Evolutionary conservation across 2,329 filamentous ascomycete species (phyloP).

Genomic region (Fusarium sulawesiense): DNA sequence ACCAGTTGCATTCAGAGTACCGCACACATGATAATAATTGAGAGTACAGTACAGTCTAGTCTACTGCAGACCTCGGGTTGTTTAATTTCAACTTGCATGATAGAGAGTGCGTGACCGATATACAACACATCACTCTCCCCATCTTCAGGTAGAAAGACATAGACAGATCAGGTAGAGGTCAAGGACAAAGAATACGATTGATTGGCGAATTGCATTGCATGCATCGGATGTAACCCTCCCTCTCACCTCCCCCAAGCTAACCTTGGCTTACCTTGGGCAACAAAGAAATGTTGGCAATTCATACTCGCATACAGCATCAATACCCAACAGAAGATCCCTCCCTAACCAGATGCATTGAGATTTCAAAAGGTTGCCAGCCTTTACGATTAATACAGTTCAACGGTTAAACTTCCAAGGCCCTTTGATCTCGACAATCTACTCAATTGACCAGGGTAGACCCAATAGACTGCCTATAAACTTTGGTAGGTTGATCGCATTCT

Average conservation of each 20-base stretch:
- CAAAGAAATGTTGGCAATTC: constrained; percentile 27
- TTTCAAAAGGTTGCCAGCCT: constrained; percentile 15
- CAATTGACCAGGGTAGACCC: constrained; percentile 7
- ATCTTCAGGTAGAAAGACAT: constrained; percentile 7
- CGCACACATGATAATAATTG: background rate
- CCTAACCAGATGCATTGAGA: background rate
- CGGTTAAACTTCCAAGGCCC: background rate
- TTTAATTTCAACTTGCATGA: constrained; percentile 2
- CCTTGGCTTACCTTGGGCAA: background rate
- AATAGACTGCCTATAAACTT: constrained; percentile 1
- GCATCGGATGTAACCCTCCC: constrained; percentile 29
- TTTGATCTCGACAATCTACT: constrained; percentile 5
- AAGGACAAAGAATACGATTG: background rate
- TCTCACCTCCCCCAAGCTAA: background rate
- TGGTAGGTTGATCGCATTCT: background rate
- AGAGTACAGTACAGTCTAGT: background rate
- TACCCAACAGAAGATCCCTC: constrained; percentile 28
- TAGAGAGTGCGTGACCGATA: constrained; percentile 8
- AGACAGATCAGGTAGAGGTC: background rate
- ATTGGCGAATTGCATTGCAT: constrained; percentile 15
- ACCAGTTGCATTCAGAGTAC: background rate
- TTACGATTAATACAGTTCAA: background rate
- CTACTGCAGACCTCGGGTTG: background rate
- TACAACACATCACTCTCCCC: constrained; percentile 20
- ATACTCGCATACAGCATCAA: background rate